Base-by-base conservation (phyloP, 192 early-diverging fungal species). In the Rhizoclosmatium sp. region DNA sequence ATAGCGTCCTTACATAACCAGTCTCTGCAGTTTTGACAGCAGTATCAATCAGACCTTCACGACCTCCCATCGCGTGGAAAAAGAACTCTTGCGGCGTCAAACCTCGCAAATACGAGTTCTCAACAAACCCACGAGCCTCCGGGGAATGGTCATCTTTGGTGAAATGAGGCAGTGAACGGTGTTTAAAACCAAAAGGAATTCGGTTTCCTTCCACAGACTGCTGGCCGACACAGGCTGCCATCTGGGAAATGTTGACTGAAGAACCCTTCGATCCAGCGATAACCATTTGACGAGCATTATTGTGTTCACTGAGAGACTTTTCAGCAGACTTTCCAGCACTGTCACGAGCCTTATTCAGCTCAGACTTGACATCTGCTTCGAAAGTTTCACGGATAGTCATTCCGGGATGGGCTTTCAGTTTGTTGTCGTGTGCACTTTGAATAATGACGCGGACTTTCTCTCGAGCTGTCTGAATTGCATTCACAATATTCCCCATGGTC, bases 11-110 rank as follows among this genome's bases (percentile, higher is more conserved):
- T 21, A 62, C 60, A 83, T 99, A 99, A 41, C 98, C 98, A 2
- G 98, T 98, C 82, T 98, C 97, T n/a, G 98, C 97, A 19, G 97
- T 89, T 86, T 99, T 98, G 74, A 99, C 97, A 80, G 98, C 98
- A 40, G 98, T 99, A 86, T 99, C 98, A 81, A 98, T 99, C 84
- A 99, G 85, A 87, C 98, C 98, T 91, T 99, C 98, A 88, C 98
- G 95, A 80, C 98, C 98, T 88, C 96, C 97, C 97, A 98, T 98
- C 23, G 97, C 96, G 84, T 99, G 98, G 92, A 99, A 99, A 82
- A 94, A 99, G 87, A 98, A 99, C 88, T 99, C 98, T 79, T 95
- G 94, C 21, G 98, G 98, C 21, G 95, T 97, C 82, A 99, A 81
- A 14, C 98, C 98, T 71, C 94, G 90, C 45, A 96, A 84, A 78